Evolutionary conservation across 306 rosid genomes (phyloP).

Genomic region (apple (Malus domestica)): ASM211411v1 NC_041804.1:1029501-1030000

Average conservation of each 20-base stretch:
- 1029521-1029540: background rate
- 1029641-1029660: background rate
- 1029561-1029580: too few relatives aligned
- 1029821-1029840: conserved; percentile 14
- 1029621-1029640: background rate
- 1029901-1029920: background rate
- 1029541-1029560: background rate
- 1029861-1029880: background rate
- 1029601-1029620: too few relatives aligned
- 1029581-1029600: background rate
- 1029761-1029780: background rate
- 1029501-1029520: too few relatives aligned
- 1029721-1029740: background rate
- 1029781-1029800: conserved; percentile 8
- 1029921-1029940: background rate
- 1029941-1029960: background rate
- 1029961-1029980: too few relatives aligned
- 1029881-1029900: background rate
- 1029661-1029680: background rate
- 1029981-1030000: too few relatives aligned
- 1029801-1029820: conserved; percentile 5
- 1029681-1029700: background rate
- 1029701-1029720: background rate
- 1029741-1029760: background rate
- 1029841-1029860: background rate